phyloP scores from a whole-genome alignment of 176 grass and related monocot genomes.

The Alloteropsis semialata region DNA sequence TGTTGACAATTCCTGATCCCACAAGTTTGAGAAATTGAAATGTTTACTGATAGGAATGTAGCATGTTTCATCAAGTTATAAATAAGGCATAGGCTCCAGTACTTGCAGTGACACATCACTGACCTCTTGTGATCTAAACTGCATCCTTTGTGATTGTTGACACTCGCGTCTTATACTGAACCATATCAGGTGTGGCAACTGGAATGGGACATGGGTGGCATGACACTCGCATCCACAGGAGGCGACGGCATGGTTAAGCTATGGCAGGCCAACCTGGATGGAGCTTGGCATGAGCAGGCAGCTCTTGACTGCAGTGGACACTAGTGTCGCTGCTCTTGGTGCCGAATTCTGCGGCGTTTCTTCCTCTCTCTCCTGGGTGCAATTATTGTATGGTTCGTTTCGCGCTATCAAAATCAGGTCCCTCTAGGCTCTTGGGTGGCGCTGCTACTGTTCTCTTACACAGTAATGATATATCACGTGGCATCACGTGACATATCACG shows the following conservation, averaged over 20 bases:
- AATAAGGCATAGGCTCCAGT: neutral
- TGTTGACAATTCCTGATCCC: neutral
- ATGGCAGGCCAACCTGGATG: slow-evolving; percentile 88
- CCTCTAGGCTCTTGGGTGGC: neutral
- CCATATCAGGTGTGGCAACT: slow-evolving; percentile 73
- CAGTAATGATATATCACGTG: neutral
- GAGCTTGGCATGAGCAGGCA: slow-evolving; percentile 85
- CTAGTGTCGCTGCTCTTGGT: neutral
- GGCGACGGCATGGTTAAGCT: slow-evolving; percentile 74
- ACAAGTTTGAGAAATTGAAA: neutral
- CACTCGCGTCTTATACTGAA: neutral
- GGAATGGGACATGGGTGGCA: slow-evolving; percentile 92
- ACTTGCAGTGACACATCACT: neutral
- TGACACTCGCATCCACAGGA: slow-evolving; percentile 90
- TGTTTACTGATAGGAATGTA: neutral
- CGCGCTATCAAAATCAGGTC: neutral
- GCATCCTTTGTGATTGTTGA: neutral
- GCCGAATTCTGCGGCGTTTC: neutral
- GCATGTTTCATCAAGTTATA: slow-evolving; percentile 7
- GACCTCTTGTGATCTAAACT: neutral
- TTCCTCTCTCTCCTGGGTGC: neutral
- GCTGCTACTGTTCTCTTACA: neutral
- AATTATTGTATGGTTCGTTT: slow-evolving; percentile 19
- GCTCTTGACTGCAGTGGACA: slow-evolving; percentile 56
- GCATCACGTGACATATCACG: neutral